Conservation (phyloP, 108 stramenopile genomes). For the Conticribra weissflogii region DNA sequence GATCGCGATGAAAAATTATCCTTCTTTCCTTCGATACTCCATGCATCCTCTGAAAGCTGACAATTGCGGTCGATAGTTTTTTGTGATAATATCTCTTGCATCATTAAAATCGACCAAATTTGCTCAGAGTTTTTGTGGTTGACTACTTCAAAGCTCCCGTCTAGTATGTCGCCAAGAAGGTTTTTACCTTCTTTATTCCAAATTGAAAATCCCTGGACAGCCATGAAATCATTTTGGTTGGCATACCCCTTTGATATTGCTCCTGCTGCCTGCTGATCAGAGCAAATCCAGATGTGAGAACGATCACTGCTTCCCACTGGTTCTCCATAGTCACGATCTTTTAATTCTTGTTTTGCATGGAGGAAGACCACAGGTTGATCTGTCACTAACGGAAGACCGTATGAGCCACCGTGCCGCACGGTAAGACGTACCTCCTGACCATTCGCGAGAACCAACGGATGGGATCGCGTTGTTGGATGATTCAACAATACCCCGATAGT, state of each 20-base stretch:
- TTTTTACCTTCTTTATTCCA: slow-evolving; percentile 43
- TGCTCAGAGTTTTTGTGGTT: slow-evolving; percentile 5
- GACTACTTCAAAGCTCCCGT: slow-evolving; percentile 40
- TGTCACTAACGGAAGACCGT: slow-evolving; percentile 5
- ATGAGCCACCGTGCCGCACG: slow-evolving; percentile 13
- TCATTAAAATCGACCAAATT: slow-evolving; percentile 16
- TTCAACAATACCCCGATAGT: slow-evolving; percentile 29
- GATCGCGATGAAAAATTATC: background rate
- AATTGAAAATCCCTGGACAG: slow-evolving; percentile 20
- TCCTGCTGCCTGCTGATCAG: slow-evolving; percentile 5
- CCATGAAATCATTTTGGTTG: slow-evolving; percentile 20
- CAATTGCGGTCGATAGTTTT: slow-evolving; percentile 34
- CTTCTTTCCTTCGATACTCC: slow-evolving; percentile 22
- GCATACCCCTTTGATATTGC: slow-evolving; percentile 17
- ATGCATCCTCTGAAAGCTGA: slow-evolving; percentile 26
- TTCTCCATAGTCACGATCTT: background rate
- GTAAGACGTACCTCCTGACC: background rate
- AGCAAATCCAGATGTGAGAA: slow-evolving; percentile 19
- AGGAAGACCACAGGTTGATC: slow-evolving; percentile 15
- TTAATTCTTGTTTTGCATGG: slow-evolving; percentile 8
- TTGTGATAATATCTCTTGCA: slow-evolving; percentile 18
- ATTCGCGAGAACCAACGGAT: background rate
- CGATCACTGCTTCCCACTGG: background rate
- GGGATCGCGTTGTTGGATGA: slow-evolving; percentile 14
- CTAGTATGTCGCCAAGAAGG: slow-evolving; percentile 40